Percentiles rank a stretch among this genome's conserved stretches.
Evolutionary conservation across 371 early-diverging fungal genomes (phyloP).

Genomic region (Saksenaea oblongispora): DNA sequence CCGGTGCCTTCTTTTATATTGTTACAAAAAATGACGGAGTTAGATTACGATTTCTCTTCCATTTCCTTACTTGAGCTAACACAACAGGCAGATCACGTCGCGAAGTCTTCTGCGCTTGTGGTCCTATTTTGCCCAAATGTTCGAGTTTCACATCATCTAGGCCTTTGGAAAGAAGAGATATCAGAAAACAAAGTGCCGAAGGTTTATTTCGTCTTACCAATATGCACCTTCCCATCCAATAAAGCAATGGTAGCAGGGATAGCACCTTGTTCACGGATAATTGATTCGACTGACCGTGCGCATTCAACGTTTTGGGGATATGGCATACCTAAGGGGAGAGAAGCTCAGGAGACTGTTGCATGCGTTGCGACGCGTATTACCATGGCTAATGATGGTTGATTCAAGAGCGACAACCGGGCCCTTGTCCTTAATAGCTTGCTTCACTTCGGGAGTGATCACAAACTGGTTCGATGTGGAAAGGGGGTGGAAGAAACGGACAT

Average conservation of each 20-base stretch:
- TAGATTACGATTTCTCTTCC: not conserved
- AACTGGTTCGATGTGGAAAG: conserved; percentile 18
- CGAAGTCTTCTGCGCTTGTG: conserved; percentile 76
- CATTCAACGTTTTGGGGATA: conserved; percentile 90
- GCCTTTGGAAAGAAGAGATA: conserved; percentile 19
- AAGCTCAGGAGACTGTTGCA: not conserved
- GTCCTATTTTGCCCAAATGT: conserved; percentile 62
- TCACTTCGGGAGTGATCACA: conserved; percentile 45
- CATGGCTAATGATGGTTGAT: conserved; percentile 93
- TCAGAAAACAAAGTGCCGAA: not conserved
- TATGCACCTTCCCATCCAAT: conserved; percentile 79
- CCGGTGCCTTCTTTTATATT: conserved; percentile 50
- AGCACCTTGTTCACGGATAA: conserved; percentile 72
- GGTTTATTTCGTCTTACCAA: conserved; percentile 49
- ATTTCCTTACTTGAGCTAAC: conserved; percentile 55
- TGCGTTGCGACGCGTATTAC: conserved; percentile 39
- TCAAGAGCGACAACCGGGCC: conserved; percentile 91
- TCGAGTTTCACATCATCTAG: conserved; percentile 57
- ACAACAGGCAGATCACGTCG: conserved; percentile 83
- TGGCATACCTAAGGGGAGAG: conserved; percentile 79
- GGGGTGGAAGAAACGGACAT: conserved; percentile 13
- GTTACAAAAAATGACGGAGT: not conserved
- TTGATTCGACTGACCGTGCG: conserved; percentile 76
- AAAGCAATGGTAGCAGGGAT: conserved; percentile 92
- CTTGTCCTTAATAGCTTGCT: conserved; percentile 58